Evolutionary conservation across 768 basidiomycete species (phyloP), one percentile per base, ranked within the genome.

Genomic region (Suillus tomentosus): DNA sequence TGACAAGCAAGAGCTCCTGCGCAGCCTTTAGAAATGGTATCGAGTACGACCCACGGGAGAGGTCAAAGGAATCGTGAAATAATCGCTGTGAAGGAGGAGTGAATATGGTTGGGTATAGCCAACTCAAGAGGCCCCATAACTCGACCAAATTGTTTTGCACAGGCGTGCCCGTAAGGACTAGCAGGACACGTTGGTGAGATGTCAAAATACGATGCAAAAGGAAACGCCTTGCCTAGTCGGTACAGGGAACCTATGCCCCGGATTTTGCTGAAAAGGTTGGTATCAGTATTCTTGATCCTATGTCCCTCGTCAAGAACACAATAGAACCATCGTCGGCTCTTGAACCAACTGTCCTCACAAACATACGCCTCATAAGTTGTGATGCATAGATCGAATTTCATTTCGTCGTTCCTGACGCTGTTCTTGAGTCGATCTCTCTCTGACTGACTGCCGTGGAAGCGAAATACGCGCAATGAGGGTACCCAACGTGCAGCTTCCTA

Each of bases 101-200:
- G 70, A 88, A 88, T 43, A 87, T 74, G 3, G 66, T 64, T 5
- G 87, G 86, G 67, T 83, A 84, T 19, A 88, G 76, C 82, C 82
- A 87, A 66, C 81, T 82, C 19, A 87, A 73, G 14, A 87, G 73
- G 27, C 79, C 70, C 87, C 84, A 86, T 17, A 88, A 77, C 69
- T 88, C 87, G 22, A 79, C 72, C 13, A 88, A 72, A 65, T 88
- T 85, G 67, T 88, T 88, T 69, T 91, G 90, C 0, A 92, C 81
- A 0, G 90, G 90, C 0, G 90, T 92, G 27, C 90, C 90, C 0
- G 88, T 90, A 63, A 92, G 76, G 64, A 92, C 86, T 86, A 65
- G 19, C 42, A 24, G 5, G 17, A 39, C 34, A 19, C 37, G 17
- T 14, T 9, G 14, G 48, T 15, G 40, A 63, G 27, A 24, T 69